Evolutionary conservation across 1,139 yeast genomes (phyloP).

Genomic region (Pichia sp.): DNA sequence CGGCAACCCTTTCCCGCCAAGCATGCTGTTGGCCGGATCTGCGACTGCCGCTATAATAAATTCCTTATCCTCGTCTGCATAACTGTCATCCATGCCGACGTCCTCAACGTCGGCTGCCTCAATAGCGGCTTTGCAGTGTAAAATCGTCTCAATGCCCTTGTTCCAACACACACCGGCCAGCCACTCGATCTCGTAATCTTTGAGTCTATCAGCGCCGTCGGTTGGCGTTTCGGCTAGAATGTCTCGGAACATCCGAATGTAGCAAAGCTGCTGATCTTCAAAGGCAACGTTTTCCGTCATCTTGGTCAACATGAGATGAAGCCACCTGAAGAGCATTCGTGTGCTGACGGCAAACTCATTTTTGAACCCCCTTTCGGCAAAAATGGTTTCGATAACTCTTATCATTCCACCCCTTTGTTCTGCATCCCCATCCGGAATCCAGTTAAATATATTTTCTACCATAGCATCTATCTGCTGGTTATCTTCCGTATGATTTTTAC

Average conservation of each 20-base stretch:
- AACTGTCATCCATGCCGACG: slow-evolving; percentile 1
- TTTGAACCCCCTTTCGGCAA: slow-evolving; percentile 7
- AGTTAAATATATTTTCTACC: slow-evolving; percentile 3
- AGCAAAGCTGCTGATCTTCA: background rate
- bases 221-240: background rate
- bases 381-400: background rate
- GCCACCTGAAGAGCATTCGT: slow-evolving; percentile 7
- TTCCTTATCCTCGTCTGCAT: background rate
- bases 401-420: background rate
- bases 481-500: background rate
- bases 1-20: background rate
- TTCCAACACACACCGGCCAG: slow-evolving; percentile 29
- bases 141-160: slow-evolving; percentile 21
- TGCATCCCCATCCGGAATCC: background rate
- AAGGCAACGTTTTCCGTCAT: background rate
- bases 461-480: slow-evolving; percentile 2
- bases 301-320: slow-evolving; percentile 2
- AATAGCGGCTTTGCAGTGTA: slow-evolving; percentile 1
- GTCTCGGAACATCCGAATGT: background rate
- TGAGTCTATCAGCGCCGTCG: slow-evolving; percentile 5
- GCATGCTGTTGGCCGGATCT: background rate
- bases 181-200: slow-evolving; percentile 28
- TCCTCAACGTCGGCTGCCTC: background rate
- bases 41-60: background rate
- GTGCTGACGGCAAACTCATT: background rate